These are phyloP conservation scores for Flaveria trinervia DNA, from an alignment of 129 eudicot species.

Conservation along the genomic window DNA sequence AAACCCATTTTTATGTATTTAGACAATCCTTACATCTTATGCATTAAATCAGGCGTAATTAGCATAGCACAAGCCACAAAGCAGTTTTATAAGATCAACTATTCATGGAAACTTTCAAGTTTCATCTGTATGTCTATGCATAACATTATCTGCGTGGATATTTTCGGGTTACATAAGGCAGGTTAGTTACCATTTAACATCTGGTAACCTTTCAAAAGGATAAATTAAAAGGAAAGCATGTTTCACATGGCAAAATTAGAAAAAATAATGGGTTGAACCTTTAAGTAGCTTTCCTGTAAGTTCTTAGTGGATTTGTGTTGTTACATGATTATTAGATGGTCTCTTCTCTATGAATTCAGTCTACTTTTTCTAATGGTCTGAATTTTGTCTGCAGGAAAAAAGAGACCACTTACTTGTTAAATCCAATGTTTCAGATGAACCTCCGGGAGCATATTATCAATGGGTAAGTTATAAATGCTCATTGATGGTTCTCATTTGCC, in stretches of 20 bases:
- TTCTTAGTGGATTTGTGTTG: slow-evolving; percentile 12
- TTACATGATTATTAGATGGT: slow-evolving; percentile 17
- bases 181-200: neutral
- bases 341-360: slow-evolving; percentile 2
- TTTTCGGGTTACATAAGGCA: slow-evolving; percentile 5
- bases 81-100: neutral
- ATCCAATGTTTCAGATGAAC: slow-evolving; percentile 67
- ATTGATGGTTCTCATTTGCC: slow-evolving; percentile 11
- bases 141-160: neutral
- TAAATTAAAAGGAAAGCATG: slow-evolving; percentile 7
- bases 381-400: slow-evolving; percentile 62
- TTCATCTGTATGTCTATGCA: slow-evolving; percentile 12
- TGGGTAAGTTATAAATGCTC: slow-evolving; percentile 53
- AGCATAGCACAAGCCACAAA: neutral
- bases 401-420: slow-evolving; percentile 69
- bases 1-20: neutral
- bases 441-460: slow-evolving; percentile 75
- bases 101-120: slow-evolving; percentile 1
- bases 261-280: slow-evolving; percentile 7
- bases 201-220: slow-evolving; percentile 1
- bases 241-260: neutral
- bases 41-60: neutral
- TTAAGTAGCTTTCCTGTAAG: slow-evolving; percentile 6
- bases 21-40: slow-evolving; percentile 12
- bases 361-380: slow-evolving; percentile 23